Conservation (phyloP, 2,329 filamentous ascomycete genomes). For the Ceratocystis papillata region DNA sequence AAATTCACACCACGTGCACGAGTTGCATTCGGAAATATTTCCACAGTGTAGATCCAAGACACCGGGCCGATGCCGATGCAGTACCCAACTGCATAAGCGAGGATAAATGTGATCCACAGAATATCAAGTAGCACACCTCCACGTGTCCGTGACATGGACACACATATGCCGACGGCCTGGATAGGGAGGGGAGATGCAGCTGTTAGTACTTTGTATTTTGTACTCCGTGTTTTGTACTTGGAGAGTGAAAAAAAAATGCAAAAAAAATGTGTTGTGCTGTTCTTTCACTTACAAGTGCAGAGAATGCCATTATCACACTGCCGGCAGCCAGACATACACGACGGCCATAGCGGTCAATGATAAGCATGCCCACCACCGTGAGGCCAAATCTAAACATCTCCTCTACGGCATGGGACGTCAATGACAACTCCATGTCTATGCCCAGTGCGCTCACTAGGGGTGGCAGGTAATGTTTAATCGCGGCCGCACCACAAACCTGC, state of each 20-base stretch:
- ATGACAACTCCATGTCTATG: slow-evolving; percentile 37
- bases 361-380: slow-evolving; percentile 45
- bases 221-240: background rate
- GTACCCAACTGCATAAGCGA: slow-evolving; percentile 48
- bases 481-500: slow-evolving; percentile 49
- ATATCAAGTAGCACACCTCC: slow-evolving; percentile 33
- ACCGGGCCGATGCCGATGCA: slow-evolving; percentile 47
- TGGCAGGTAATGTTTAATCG: slow-evolving; percentile 51
- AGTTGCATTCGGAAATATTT: slow-evolving; percentile 50
- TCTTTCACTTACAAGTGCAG: slow-evolving; percentile 38
- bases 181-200: slow-evolving; percentile 31
- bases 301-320: slow-evolving; percentile 42
- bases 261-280: slow-evolving; percentile 35
- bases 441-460: slow-evolving; percentile 43
- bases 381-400: slow-evolving; percentile 48
- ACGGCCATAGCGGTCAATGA: slow-evolving; percentile 45
- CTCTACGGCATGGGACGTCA: slow-evolving; percentile 46
- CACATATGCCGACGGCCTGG: slow-evolving; percentile 31
- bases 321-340: slow-evolving; percentile 40
- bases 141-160: slow-evolving; percentile 2
- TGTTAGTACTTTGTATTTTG: slow-evolving; percentile 5
- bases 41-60: slow-evolving; percentile 49
- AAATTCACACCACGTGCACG: slow-evolving; percentile 47
- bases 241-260: too few relatives aligned
- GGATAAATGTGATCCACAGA: slow-evolving; percentile 45